Conservation (phyloP, 345 rosid genomes). For the Lepidium sativum region DNA sequence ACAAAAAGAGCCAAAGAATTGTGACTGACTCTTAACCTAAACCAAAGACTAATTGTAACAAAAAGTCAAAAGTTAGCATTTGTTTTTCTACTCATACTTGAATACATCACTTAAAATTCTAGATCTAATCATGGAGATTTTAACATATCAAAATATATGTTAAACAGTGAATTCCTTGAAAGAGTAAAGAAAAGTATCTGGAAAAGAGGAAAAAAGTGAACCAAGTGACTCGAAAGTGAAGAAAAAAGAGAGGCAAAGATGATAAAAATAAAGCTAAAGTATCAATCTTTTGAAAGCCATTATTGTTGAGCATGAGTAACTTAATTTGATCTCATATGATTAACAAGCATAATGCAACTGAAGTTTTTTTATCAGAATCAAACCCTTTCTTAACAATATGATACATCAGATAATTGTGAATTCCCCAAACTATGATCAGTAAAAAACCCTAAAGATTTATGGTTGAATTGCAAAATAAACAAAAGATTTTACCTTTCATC, state of each 20-base stretch:
- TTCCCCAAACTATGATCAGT: constrained; percentile 11
- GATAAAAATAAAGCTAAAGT: constrained; percentile 21
- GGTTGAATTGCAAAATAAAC: background rate
- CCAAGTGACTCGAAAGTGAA: constrained; percentile 19
- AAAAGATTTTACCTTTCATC: constrained; percentile 24
- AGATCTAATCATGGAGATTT: constrained; percentile 2
- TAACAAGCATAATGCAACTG: background rate
- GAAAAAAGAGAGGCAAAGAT: constrained; percentile 8
- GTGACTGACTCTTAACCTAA: constrained; percentile 6
- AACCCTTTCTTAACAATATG: constrained; percentile 20
- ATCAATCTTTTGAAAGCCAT: constrained; percentile 23
- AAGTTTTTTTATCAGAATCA: constrained; percentile 6
- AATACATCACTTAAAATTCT: constrained; percentile 1
- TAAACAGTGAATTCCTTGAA: constrained; percentile 12
- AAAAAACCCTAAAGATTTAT: background rate
- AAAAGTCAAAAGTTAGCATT: constrained; percentile 14
- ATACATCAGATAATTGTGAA: constrained; percentile 17
- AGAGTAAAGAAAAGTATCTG: constrained; percentile 20
- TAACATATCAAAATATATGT: background rate
- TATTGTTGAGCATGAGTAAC: background rate
- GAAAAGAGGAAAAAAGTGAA: constrained; percentile 21
- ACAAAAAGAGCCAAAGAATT: constrained; percentile 2
- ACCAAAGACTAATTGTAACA: constrained; percentile 23
- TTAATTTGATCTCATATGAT: constrained; percentile 11
- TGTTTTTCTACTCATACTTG: background rate